Evolutionary conservation across 768 basidiomycete genomes (phyloP), one percentile per base, ranked within the genome.

Genomic region (Lepiota brunneoincarnata): DNA sequence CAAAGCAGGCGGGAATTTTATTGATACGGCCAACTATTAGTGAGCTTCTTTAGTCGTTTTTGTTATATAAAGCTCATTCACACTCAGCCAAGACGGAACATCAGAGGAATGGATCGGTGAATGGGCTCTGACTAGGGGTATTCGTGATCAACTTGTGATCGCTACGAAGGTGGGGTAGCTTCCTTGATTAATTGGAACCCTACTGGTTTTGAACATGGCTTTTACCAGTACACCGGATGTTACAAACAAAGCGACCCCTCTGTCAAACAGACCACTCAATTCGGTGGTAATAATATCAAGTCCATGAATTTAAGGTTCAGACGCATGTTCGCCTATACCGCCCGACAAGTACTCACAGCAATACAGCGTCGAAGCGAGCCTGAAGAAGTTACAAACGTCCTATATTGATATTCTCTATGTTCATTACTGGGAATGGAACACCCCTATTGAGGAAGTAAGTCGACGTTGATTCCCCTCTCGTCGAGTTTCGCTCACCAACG

Each of bases 391-490:
- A 4, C 64, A 72, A 23, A 77, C 74, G 0, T 61, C 63, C 3
- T 77, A 76, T 51, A 73, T 78, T 53, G 79, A 82, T 56, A 59
- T 79, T 39, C 63, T 77, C 11, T 77, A 77, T 59, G 40, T 76
- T 2, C 74, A 78, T 53, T 75, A 69, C 66, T 79, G 80, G 80
- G 81, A 83, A 58, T 81, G 69, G 57, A 63, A 71, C 11, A 80
- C 78, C 10, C 67, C 70, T 6, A 71, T 84, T 44, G 75, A 78
- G 58, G 83, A 86, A 64, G 65, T 84, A 31, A 28, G 26, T 28
- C 26, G 7, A 28, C 4, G 7, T 3, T 28, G 4, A 28, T 28
- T 3, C 26, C 7, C 26, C 26, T 7, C 7, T 28, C 26, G 4
- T 28, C 26, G 7, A 4, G 26, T 28, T n/a, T 28, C 26, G 26